Evolutionary conservation across 2,329 filamentous ascomycete genomes (phyloP), one percentile per base, ranked within the genome.

Genomic region (Alternaria alternata): DNA sequence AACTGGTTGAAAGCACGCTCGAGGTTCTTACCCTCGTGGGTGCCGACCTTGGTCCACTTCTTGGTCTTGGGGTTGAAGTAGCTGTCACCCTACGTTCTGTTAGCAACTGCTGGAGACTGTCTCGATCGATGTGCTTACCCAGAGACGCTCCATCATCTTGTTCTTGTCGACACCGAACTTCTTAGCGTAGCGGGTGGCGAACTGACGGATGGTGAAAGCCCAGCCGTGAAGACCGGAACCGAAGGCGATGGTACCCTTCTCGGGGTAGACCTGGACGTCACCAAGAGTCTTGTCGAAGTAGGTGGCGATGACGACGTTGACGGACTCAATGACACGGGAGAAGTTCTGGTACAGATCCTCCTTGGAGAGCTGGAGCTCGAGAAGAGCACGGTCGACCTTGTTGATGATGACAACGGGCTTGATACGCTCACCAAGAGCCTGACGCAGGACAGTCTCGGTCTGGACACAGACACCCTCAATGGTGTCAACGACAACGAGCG

Each of bases 121-220:
- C 24, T 18, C 9, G 6, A 34, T 22, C 11, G 11, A 34, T 36
- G 14, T 41, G 78, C 88, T 82, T 84, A 92, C 90, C 95, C 95
- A 99, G 75, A 99, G 93, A 90, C 95, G 93, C 87, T 97, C 93
- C 92, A 98, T 97, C 95, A 99, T 97, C 93, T 98, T 98, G 87
- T 90, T 91, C 84, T 94, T 94, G 90, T 99, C 94, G 77, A 99
- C 95, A 91, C 95, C 95, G 79, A 99, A 99, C 87, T 99, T 99
- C 93, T 98, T 98, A 85, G 94, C 91, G 83, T 99, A 99, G 78
- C 91, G 89, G 80, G 88, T 83, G 75, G 95, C 95, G 84, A 99
- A 99, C 85, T 99, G 95, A 80, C 95, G 92, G 86, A 98, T 86
- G 78, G 95, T 99, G 90, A 99, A 99, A 79, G 93, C 94, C 95